Conservation (phyloP, 305 asterid genomes). For the Solanum hybrid region DNA sequence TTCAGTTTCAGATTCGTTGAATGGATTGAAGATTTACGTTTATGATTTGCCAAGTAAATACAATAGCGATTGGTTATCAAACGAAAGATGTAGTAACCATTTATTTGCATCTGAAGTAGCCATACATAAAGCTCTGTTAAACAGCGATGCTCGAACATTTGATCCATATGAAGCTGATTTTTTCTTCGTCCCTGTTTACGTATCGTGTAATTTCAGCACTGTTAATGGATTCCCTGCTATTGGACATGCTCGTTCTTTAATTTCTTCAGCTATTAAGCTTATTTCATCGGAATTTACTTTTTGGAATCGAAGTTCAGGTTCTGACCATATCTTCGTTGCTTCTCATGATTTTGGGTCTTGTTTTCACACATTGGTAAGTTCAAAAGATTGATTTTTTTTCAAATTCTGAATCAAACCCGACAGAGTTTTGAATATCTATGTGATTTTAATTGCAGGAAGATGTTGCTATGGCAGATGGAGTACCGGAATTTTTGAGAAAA, state of each 20-base stretch:
- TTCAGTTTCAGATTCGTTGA: slow-evolving; percentile 17
- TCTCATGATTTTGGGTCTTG: slow-evolving; percentile 96
- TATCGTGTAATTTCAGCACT: slow-evolving; percentile 78
- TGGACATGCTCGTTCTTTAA: slow-evolving; percentile 74
- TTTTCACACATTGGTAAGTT: slow-evolving; percentile 76
- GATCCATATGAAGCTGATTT: slow-evolving; percentile 74
- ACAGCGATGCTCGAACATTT: slow-evolving; percentile 35
- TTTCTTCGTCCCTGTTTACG: slow-evolving; percentile 89
- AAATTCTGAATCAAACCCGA: neutral
- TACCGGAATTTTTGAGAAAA: slow-evolving; percentile 53
- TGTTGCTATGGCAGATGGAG: slow-evolving; percentile 64
- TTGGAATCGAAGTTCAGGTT: slow-evolving; percentile 77
- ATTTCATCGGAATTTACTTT: slow-evolving; percentile 48
- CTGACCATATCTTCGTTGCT: slow-evolving; percentile 86
- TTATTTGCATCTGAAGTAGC: slow-evolving; percentile 90
- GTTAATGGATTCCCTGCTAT: slow-evolving; percentile 88
- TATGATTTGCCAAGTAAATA: slow-evolving; percentile 66
- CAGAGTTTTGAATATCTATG: neutral
- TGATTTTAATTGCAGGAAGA: slow-evolving; percentile 45
- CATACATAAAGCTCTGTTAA: slow-evolving; percentile 52
- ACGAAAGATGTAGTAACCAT: slow-evolving; percentile 58
- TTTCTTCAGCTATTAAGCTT: slow-evolving; percentile 40
- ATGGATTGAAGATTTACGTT: slow-evolving; percentile 51
- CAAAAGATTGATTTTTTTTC: neutral
- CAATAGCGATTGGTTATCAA: slow-evolving; percentile 55